A percentile compares a stretch with the other conserved stretches of the same genome.
Conservation (phyloP, 2,329 filamentous ascomycete genomes). For the Aspergillus quadrilineatus region DNA sequence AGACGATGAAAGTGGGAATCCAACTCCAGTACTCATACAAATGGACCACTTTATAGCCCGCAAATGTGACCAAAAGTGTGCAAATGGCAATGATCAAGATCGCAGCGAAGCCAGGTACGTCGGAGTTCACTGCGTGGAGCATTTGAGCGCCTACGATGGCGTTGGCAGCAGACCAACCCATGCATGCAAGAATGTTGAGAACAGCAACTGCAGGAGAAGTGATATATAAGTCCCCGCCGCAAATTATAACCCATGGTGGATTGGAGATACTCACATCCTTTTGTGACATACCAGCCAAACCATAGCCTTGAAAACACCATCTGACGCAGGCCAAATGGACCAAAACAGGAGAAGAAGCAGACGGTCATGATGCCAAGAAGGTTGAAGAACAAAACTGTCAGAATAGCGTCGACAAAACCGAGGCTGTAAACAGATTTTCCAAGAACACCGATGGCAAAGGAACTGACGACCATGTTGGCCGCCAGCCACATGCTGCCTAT, state of each 20-base stretch:
- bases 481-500: constrained; percentile 75
- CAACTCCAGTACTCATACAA: constrained; percentile 73
- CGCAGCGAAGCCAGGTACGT: constrained; percentile 70
- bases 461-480: constrained; percentile 74
- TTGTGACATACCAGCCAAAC: constrained; percentile 71
- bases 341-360: constrained; percentile 75
- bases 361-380: constrained; percentile 70
- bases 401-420: constrained; percentile 69
- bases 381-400: constrained; percentile 74
- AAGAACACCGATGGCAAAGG: constrained; percentile 72
- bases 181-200: constrained; percentile 68
- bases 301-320: constrained; percentile 78
- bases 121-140: constrained; percentile 68
- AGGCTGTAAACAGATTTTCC: constrained; percentile 67
- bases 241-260: neutral
- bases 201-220: constrained; percentile 55
- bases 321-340: constrained; percentile 74
- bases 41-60: constrained; percentile 75
- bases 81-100: constrained; percentile 70
- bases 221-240: constrained; percentile 12
- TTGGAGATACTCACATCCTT: constrained; percentile 55
- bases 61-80: constrained; percentile 69
- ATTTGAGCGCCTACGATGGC: constrained; percentile 77
- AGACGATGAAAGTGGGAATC: constrained; percentile 71
- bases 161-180: constrained; percentile 77